These are phyloP conservation scores for Leptographium flavum DNA, from an alignment of 2,329 filamentous ascomycete genomes.

Conservation along the genomic window DNA sequence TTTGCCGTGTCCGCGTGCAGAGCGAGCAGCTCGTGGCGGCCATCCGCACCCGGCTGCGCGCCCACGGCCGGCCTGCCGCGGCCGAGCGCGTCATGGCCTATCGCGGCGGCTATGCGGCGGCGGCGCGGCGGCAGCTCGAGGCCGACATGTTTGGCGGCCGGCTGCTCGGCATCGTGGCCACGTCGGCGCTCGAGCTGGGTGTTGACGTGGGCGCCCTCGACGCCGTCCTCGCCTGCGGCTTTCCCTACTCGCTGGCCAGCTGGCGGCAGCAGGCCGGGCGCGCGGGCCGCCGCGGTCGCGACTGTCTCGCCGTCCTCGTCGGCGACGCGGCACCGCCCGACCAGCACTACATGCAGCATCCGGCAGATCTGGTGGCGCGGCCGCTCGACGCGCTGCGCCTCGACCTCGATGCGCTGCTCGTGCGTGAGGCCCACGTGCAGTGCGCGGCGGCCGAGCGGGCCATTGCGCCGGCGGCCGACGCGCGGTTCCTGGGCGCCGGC, in stretches of 20 bases:
- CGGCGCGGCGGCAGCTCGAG: conserved; percentile 80
- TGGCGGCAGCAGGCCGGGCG: conserved; percentile 87
- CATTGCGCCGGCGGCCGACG: conserved; percentile 63
- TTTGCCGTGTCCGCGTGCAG: conserved; percentile 75
- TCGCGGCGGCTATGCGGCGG: conserved; percentile 83
- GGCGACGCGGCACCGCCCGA: conserved; percentile 84
- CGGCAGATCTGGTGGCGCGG: conserved; percentile 82
- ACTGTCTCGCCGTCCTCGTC: conserved; percentile 79
- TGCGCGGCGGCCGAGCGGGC: conserved; percentile 95
- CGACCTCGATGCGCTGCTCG: conserved; percentile 80
- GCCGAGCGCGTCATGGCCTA: conserved; percentile 83
- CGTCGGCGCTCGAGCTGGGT: conserved; percentile 81
- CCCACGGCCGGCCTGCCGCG: conserved; percentile 60
- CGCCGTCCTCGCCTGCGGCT: conserved; percentile 85
- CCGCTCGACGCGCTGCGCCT: conserved; percentile 83
- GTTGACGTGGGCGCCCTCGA: conserved; percentile 92
- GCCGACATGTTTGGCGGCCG: conserved; percentile 95
- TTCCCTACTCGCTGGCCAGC: conserved; percentile 92
- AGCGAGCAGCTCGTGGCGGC: conserved; percentile 75
- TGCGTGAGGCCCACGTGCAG: conserved; percentile 86
- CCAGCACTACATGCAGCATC: conserved; percentile 95
- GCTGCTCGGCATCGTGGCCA: conserved; percentile 83
- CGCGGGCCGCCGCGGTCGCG: conserved; percentile 82
- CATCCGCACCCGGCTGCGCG: conserved; percentile 62
- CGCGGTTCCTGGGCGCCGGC: conserved; percentile 63